Evolutionary conservation across 306 rosid species (phyloP).

Genomic region (Pyrus communis): DNA sequence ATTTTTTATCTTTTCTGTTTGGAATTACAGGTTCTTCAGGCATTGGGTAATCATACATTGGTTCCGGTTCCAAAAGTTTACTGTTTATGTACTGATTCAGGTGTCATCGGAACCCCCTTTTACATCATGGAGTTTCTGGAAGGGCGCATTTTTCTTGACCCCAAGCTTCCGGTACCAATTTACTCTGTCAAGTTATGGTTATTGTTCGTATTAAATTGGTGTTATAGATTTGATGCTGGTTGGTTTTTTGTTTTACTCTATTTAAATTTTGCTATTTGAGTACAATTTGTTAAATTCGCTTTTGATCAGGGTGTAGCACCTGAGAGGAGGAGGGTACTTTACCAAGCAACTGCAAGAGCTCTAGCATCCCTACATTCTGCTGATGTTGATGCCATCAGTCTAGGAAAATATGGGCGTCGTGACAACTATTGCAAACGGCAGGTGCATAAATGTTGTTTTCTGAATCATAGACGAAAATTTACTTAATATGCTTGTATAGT

Average conservation of each 20-base stretch:
- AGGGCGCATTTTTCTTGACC: conserved; percentile 74
- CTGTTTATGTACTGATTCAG: conserved; percentile 74
- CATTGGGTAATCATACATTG: conserved; percentile 54
- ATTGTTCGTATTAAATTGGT: background rate
- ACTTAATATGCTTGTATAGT: background rate
- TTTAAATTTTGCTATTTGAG: background rate
- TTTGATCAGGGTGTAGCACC: conserved; percentile 59
- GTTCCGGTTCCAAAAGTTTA: conserved; percentile 85
- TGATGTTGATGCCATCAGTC: conserved; percentile 67
- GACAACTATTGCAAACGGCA: conserved; percentile 80
- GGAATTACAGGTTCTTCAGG: conserved; percentile 65
- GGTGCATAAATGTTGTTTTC: conserved; percentile 27
- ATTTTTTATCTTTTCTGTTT: background rate
- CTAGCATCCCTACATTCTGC: conserved; percentile 74
- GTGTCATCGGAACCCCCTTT: conserved; percentile 75
- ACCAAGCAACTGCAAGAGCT: conserved; percentile 50
- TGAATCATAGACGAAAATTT: background rate
- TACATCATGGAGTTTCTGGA: conserved; percentile 93
- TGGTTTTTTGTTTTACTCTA: background rate
- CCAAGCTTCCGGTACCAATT: conserved; percentile 61
- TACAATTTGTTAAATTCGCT: background rate
- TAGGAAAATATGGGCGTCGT: conserved; percentile 69
- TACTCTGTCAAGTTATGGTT: background rate
- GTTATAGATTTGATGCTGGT: background rate
- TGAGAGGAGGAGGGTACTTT: conserved; percentile 56